Evolutionary conservation across 768 basidiomycete species (phyloP), one percentile per base, ranked within the genome.

Genomic region (Pleurotus ostreatus): DNA sequence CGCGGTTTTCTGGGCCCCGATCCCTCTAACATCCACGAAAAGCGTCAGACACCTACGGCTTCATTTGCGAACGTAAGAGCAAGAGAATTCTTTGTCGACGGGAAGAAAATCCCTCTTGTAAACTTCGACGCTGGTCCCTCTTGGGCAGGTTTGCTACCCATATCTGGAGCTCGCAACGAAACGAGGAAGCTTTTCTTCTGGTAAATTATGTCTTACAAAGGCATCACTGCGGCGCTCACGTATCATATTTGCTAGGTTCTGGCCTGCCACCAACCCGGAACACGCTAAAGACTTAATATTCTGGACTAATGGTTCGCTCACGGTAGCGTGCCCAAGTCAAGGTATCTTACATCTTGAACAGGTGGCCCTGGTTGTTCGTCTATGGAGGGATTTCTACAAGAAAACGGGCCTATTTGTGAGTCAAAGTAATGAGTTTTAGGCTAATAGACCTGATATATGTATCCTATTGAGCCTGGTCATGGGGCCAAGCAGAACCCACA

Each of bases 291-390:
- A 87, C 60, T 60, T 88, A 18, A 74, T 85, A 16, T 84, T 87
- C 64, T 88, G 86, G 87, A 85, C 73, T 3, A 78, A 76, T 54
- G 68, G 71, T 72, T 49, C 46, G 55, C 39, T 5, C 41, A 48
- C 34, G 1, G 1, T 37, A 9, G 12, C 13, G 7, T 37, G 9
- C 22, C 18, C 18, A 16, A 57, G 45, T 45, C 51, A 1, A 37
- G 44, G 16, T 34, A 61, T 75, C 67, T 74, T 72, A 63, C 4
- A 74, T 73, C 61, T 2, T 11, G 9, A 34, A 57, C 67, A 71
- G 86, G 86, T 39, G 86, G 86, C 8, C 86, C 87, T 2, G 86
- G 87, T 7, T 88, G 86, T 62, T 85, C 84, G 16, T 84, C 83
- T 13, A 73, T 88, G 4, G 81, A 86, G 66, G 86, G 85, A 4